phyloP scores from a whole-genome alignment of 352 stramenopile genomes.

The Pythium aphanidermatum region DNA sequence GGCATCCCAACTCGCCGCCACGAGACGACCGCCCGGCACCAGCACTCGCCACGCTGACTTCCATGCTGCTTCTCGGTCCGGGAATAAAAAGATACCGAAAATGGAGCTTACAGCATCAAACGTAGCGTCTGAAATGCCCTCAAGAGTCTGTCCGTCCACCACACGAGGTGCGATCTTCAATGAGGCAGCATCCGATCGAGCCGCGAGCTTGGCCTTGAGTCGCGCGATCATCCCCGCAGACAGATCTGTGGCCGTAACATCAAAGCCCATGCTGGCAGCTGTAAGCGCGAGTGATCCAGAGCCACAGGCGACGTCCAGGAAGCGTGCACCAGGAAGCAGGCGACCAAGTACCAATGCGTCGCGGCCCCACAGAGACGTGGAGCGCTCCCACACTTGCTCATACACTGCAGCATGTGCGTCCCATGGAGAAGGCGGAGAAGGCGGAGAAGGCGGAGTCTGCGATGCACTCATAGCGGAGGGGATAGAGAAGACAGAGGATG shows the following conservation, averaged over 20 bases:
- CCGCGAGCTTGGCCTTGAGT: conserved; percentile 3
- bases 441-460: too few relatives aligned
- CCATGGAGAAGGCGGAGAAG: conserved; percentile 1
- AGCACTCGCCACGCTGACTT: conserved; percentile 10
- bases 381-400: conserved; percentile 15
- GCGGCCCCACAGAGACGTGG: conserved; percentile 6
- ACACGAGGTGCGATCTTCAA: conserved; percentile 1
- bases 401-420: conserved; percentile 9
- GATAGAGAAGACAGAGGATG: too few relatives aligned
- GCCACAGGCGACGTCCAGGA: conserved; percentile 16
- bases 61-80: conserved; percentile 12
- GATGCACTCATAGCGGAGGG: too few relatives aligned
- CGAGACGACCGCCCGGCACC: conserved; percentile 5
- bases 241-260: conserved; percentile 9
- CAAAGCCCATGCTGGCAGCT: conserved; percentile 4
- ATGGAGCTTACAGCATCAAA: conserved; percentile 17
- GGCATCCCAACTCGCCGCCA: conserved; percentile 16
- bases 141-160: conserved; percentile 16
- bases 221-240: conserved; percentile 10
- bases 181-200: neutral
- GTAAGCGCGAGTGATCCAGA: conserved; percentile 4
- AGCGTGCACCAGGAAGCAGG: neutral
- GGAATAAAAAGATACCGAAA: conserved; percentile 17
- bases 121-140: conserved; percentile 5
- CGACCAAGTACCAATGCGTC: conserved; percentile 10